phyloP scores from a whole-genome alignment of 2,329 filamentous ascomycete genomes.

The Chaetomium strumarium region DNA sequence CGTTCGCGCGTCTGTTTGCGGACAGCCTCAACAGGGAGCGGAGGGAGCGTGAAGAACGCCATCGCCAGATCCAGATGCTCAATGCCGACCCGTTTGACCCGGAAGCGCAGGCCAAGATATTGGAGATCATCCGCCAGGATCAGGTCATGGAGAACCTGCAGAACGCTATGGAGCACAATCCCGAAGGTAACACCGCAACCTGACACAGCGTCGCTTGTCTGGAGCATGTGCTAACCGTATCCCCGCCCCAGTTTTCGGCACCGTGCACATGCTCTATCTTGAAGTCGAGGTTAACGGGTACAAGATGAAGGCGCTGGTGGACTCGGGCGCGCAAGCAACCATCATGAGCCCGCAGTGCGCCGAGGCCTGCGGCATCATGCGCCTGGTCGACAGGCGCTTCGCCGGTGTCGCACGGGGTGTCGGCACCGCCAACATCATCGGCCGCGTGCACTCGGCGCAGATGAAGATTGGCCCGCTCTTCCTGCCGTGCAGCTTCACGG shows the following conservation, averaged over 20 bases:
- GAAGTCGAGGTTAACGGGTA: constrained; percentile 91
- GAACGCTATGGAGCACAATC: constrained; percentile 94
- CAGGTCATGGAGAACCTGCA: constrained; percentile 92
- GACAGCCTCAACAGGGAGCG: constrained; percentile 65
- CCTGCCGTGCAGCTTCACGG: constrained; percentile 91
- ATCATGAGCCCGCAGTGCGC: constrained; percentile 97
- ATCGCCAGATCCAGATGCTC: constrained; percentile 74
- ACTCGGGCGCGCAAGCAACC: constrained; percentile 94
- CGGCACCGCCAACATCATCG: constrained; percentile 88
- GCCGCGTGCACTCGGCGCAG: constrained; percentile 89
- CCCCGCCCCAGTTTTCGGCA: constrained; percentile 68
- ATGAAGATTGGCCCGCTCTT: constrained; percentile 87
- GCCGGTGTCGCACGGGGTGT: constrained; percentile 89
- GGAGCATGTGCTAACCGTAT: constrained; percentile 7
- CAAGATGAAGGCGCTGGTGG: constrained; percentile 91
- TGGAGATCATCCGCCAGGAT: constrained; percentile 95
- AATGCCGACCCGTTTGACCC: constrained; percentile 94
- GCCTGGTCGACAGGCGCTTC: constrained; percentile 86
- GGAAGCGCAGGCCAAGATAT: constrained; percentile 85
- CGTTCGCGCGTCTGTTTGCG: constrained; percentile 68
- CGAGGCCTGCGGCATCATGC: constrained; percentile 90
- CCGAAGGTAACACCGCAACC: constrained; percentile 61
- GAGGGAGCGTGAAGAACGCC: constrained; percentile 67
- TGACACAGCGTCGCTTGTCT: background rate
- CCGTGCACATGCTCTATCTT: constrained; percentile 94